A percentile compares a stretch with the other conserved stretches of the same genome.
These are phyloP conservation scores for Mycena indigotica DNA, from an alignment of 768 basidiomycete genomes.

Conservation along the genomic window DNA sequence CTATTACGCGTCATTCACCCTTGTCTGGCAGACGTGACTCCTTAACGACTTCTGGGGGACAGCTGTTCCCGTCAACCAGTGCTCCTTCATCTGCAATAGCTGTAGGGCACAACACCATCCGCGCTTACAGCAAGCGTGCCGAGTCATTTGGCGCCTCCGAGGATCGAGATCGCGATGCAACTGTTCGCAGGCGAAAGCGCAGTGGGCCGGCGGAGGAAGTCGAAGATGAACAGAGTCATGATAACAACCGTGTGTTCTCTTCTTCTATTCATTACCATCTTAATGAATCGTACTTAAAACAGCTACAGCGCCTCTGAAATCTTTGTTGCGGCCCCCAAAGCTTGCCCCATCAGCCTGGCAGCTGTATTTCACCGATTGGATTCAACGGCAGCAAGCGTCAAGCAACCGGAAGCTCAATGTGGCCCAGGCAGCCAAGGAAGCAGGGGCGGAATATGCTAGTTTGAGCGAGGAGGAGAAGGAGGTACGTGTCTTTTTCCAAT, in stretches of 20 bases:
- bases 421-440: conserved; percentile 93
- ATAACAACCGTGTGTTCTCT: conserved; percentile 51
- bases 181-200: conserved; percentile 65
- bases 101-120: conserved; percentile 46
- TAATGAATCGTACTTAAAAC: conserved; percentile 17
- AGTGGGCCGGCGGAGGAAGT: conserved; percentile 37
- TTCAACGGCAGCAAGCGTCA: conserved; percentile 80
- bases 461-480: conserved; percentile 82
- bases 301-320: conserved; percentile 64
- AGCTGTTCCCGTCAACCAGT: conserved; percentile 70
- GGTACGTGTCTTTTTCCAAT: conserved; percentile 50
- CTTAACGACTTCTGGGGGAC: conserved; percentile 42
- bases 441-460: conserved; percentile 85
- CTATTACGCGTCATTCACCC: conserved; percentile 51
- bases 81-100: conserved; percentile 59
- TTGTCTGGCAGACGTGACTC: conserved; percentile 49
- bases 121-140: conserved; percentile 67
- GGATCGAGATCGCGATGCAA: conserved; percentile 73
- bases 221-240: conserved; percentile 38
- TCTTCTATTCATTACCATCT: conserved; percentile 9
- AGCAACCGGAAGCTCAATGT: conserved; percentile 89
- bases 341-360: conserved; percentile 95
- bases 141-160: conserved; percentile 63
- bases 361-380: conserved; percentile 94
- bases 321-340: conserved; percentile 83